A percentile compares a stretch with the other conserved stretches of the same genome.
These are phyloP conservation scores for Gonium pectorale DNA, from an alignment of 139 green algal species.

Conservation along the genomic window DNA sequence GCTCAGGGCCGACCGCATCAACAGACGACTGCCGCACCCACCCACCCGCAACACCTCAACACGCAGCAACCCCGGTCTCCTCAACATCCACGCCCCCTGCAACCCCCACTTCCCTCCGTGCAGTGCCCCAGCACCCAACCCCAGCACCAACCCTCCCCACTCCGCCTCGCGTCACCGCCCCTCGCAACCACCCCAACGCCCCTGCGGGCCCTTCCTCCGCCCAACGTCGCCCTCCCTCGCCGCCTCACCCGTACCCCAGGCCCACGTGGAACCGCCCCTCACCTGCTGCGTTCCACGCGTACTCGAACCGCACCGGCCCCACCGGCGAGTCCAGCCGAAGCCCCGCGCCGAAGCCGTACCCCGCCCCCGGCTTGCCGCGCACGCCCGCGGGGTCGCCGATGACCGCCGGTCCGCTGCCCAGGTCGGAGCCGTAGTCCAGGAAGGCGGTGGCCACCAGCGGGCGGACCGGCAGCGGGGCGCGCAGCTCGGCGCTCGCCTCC, in stretches of 20 bases:
- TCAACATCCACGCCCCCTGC: too few relatives aligned
- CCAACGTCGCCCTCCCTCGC: too few relatives aligned
- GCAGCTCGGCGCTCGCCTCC: conserved; percentile 86
- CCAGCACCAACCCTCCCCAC: neutral
- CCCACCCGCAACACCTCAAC: too few relatives aligned
- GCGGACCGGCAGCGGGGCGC: conserved; percentile 73
- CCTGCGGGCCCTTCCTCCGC: too few relatives aligned
- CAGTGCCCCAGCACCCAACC: too few relatives aligned
- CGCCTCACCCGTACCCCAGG: conserved; percentile 77
- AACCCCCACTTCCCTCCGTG: too few relatives aligned
- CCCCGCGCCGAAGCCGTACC: conserved; percentile 89
- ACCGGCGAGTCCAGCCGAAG: conserved; percentile 92
- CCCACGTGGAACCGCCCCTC: conserved; percentile 93
- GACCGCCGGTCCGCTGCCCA: conserved; percentile 88
- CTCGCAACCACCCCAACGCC: too few relatives aligned
- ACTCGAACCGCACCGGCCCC: conserved; percentile 95
- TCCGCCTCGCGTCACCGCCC: neutral
- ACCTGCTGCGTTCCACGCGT: conserved; percentile 89
- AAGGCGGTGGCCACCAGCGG: conserved; percentile 88
- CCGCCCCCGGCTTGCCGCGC: conserved; percentile 66
- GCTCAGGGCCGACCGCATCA: too few relatives aligned
- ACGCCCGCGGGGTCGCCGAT: conserved; percentile 88
- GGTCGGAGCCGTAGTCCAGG: conserved; percentile 91
- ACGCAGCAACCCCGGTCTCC: too few relatives aligned
- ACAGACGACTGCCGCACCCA: too few relatives aligned